A percentile compares a stretch with the other conserved stretches of the same genome.
Evolutionary conservation across 805 yeast species (phyloP).

Genomic region (Cyberlindnera misumaiensis): DNA sequence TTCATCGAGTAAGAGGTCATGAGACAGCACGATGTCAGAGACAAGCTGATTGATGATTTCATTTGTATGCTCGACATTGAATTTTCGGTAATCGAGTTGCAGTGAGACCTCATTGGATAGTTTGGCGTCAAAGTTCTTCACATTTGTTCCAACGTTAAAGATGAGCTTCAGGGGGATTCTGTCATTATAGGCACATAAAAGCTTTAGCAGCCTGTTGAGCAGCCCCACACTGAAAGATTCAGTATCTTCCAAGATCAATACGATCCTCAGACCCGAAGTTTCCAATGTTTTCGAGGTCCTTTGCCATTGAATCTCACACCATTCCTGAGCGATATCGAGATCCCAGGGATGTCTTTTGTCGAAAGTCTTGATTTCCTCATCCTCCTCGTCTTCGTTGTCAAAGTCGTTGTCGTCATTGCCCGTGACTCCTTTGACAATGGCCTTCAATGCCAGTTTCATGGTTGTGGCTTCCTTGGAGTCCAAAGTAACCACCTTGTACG

Average conservation of each 20-base stretch:
- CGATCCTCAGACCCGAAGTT: constrained; percentile 11
- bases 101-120: constrained; percentile 13
- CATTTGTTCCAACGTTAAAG: constrained; percentile 19
- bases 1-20: constrained; percentile 15
- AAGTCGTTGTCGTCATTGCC: constrained; percentile 5
- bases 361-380: constrained; percentile 7
- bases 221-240: constrained; percentile 19
- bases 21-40: constrained; percentile 13
- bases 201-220: constrained; percentile 15
- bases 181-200: constrained; percentile 11
- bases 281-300: constrained; percentile 1
- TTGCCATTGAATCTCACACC: constrained; percentile 13
- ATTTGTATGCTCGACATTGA: constrained; percentile 22
- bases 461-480: constrained; percentile 23
- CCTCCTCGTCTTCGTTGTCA: constrained; percentile 12
- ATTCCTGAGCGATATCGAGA: constrained; percentile 20
- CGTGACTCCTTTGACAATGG: constrained; percentile 14
- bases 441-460: constrained; percentile 18
- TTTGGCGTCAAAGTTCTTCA: constrained; percentile 14
- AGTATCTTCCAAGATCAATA: constrained; percentile 20
- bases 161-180: constrained; percentile 20
- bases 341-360: constrained; percentile 21
- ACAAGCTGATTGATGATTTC: constrained; percentile 18
- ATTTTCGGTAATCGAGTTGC: constrained; percentile 10
- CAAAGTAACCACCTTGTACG: constrained; percentile 12